Conservation (phyloP, 192 early-diverging fungal species). For the Backusella australiensis region DNA sequence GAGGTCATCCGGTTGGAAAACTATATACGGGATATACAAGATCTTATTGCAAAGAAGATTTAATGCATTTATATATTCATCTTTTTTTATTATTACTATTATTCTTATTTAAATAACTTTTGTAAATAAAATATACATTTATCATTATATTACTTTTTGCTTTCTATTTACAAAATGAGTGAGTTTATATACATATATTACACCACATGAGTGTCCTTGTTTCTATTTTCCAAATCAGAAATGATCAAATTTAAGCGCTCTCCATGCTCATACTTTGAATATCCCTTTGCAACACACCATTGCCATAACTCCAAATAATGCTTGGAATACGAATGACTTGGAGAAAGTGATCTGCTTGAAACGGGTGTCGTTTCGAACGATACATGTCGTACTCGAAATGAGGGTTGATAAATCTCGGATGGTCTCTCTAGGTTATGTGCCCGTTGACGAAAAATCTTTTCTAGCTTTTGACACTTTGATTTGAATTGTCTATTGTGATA, state of each 20-base stretch:
- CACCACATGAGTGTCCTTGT: not conserved
- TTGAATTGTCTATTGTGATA: not conserved
- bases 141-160: not conserved
- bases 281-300: slow-evolving; percentile 17
- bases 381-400: not conserved
- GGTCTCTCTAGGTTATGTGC: not conserved
- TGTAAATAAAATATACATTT: slow-evolving; percentile 1
- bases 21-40: not conserved
- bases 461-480: not conserved
- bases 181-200: not conserved
- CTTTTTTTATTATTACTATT: no score
- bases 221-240: not conserved
- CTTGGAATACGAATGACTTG: not conserved
- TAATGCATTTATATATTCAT: not conserved
- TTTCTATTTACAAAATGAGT: not conserved
- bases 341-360: not conserved
- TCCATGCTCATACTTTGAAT: slow-evolving; percentile 10
- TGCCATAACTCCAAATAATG: not conserved
- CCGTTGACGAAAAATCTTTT: not conserved
- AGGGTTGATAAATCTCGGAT: not conserved
- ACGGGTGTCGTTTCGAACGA: not conserved
- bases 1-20: not conserved
- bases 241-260: not conserved
- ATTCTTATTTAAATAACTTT: not conserved
- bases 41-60: not conserved